phyloP scores from a whole-genome alignment of 495 filamentous ascomycete species.

The Trichodelitschia bisporula region DNA sequence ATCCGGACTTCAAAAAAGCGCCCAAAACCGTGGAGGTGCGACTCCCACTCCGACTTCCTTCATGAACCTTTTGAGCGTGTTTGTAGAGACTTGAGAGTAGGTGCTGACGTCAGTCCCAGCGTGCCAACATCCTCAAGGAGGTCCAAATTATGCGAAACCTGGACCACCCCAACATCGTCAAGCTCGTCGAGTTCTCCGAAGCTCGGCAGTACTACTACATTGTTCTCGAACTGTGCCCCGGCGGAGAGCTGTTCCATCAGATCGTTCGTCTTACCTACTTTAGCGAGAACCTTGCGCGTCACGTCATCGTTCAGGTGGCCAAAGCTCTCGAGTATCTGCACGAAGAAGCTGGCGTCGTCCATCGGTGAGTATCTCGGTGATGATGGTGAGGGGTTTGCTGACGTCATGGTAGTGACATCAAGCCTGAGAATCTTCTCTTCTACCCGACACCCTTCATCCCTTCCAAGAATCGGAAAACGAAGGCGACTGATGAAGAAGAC shows the following conservation, averaged over 20 bases:
- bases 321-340: constrained; percentile 85
- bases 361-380: constrained; percentile 42
- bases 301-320: constrained; percentile 85
- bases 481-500: constrained; percentile 72
- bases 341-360: constrained; percentile 83
- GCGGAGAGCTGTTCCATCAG: constrained; percentile 93
- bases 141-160: constrained; percentile 96
- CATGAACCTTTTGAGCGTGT: constrained; percentile 8
- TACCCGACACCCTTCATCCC: constrained; percentile 64
- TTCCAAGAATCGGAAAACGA: constrained; percentile 52
- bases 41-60: constrained; percentile 19
- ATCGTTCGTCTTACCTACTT: constrained; percentile 97
- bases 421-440: constrained; percentile 92
- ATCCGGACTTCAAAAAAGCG: constrained; percentile 84
- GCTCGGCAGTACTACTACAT: constrained; percentile 93
- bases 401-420: constrained; percentile 56
- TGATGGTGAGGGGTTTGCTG: constrained; percentile 4
- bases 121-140: constrained; percentile 93
- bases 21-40: constrained; percentile 96
- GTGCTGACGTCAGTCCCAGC: constrained; percentile 33
- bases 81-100: too few species aligned
- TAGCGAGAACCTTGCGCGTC: constrained; percentile 80
- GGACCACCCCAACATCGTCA: constrained; percentile 87
- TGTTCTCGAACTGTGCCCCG: constrained; percentile 79
- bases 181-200: constrained; percentile 80